Evolutionary conservation across 2,329 filamentous ascomycete species (phyloP).

Genomic region (Colletotrichum spaethianum): DNA sequence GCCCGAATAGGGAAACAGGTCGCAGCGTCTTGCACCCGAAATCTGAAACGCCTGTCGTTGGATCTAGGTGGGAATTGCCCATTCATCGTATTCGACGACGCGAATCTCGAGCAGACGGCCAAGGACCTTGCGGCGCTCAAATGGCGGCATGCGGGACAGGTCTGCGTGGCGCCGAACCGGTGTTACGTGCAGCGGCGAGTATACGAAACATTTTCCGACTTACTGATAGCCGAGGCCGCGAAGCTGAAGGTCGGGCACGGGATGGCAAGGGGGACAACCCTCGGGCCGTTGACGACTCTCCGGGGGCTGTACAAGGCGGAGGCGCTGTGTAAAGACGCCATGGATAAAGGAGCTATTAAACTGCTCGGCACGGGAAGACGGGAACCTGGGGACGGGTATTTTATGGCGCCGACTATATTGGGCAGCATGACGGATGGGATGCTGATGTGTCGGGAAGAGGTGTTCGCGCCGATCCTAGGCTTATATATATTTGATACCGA

Average conservation of each 20-base stretch:
- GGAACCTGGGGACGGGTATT: slow-evolving; percentile 76
- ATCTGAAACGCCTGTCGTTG: slow-evolving; percentile 75
- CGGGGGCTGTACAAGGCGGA: slow-evolving; percentile 53
- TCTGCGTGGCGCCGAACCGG: slow-evolving; percentile 72
- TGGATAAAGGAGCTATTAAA: slow-evolving; percentile 73
- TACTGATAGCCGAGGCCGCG: slow-evolving; percentile 50
- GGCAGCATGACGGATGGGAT: slow-evolving; percentile 77
- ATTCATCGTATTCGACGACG: slow-evolving; percentile 75
- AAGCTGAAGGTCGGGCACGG: slow-evolving; percentile 44
- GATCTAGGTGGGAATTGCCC: slow-evolving; percentile 80
- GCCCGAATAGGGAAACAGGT: slow-evolving; percentile 79
- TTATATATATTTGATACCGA: slow-evolving; percentile 80
- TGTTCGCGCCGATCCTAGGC: slow-evolving; percentile 81
- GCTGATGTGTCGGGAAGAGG: slow-evolving; percentile 78
- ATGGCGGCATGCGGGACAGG: slow-evolving; percentile 71
- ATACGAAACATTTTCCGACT: slow-evolving; percentile 69
- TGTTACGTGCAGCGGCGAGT: slow-evolving; percentile 69
- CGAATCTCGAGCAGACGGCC: slow-evolving; percentile 74
- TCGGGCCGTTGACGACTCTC: slow-evolving; percentile 54
- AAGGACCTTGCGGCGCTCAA: slow-evolving; percentile 66
- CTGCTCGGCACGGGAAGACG: slow-evolving; percentile 68
- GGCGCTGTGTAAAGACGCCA: slow-evolving; percentile 74
- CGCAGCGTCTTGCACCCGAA: slow-evolving; percentile 72
- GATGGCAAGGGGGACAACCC: slow-evolving; percentile 48
- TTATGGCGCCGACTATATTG: slow-evolving; percentile 81